phyloP scores from a whole-genome alignment of 768 basidiomycete species.

The Thelephora ganbajun region DNA sequence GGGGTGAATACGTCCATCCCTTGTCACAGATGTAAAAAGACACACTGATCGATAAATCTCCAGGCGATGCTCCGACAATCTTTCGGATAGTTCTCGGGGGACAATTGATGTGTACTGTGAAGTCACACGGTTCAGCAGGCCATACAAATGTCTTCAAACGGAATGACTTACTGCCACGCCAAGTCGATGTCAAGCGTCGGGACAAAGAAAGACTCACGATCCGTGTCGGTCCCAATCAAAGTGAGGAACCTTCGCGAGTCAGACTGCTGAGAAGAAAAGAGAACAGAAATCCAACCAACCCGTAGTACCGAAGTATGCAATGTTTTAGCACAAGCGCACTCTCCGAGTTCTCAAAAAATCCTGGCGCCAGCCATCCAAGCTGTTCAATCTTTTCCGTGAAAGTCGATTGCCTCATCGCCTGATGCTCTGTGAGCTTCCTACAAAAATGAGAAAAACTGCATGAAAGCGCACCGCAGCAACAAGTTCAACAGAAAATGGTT shows the following conservation, averaged over 20 bases:
- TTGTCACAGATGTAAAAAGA: conserved; percentile 41
- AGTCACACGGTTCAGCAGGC: too few species aligned
- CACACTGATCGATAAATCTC: conserved; percentile 29
- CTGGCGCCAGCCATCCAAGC: conserved; percentile 34
- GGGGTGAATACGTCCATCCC: not conserved
- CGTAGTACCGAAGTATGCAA: conserved; percentile 43
- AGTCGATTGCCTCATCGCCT: conserved; percentile 43
- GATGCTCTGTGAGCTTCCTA: not conserved
- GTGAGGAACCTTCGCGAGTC: conserved; percentile 33
- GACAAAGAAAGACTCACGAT: conserved; percentile 34
- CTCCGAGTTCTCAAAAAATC: conserved; percentile 24
- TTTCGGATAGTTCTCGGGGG: conserved; percentile 27
- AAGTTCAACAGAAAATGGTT: conserved; percentile 41
- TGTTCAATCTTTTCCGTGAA: conserved; percentile 40
- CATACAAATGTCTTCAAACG: too few species aligned
- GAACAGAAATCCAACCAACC: conserved; percentile 18
- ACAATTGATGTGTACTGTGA: conserved; percentile 41
- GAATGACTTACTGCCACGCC: conserved; percentile 41
- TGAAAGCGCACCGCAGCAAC: conserved; percentile 33
- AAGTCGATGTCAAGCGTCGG: conserved; percentile 64
- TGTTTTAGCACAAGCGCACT: conserved; percentile 31
- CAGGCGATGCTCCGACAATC: conserved; percentile 32
- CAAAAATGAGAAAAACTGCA: not conserved
- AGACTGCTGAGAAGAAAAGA: not conserved
- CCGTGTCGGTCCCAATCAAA: conserved; percentile 25